These are phyloP conservation scores for Teratosphaeria destructans DNA, from an alignment of 2,329 filamentous ascomycete genomes.

Conservation along the genomic window DNA sequence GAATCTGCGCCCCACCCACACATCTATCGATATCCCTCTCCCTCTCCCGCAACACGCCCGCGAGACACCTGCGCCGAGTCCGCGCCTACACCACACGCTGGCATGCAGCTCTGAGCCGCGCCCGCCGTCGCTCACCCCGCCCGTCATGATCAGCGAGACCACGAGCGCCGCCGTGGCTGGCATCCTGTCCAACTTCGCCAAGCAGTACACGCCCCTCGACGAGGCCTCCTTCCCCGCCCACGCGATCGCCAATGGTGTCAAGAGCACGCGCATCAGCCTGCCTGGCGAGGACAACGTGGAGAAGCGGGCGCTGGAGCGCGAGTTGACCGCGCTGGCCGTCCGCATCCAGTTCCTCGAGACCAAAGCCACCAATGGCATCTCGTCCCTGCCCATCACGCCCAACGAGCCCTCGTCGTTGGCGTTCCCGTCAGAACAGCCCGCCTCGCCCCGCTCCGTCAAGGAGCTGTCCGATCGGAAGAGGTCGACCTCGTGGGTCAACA, in stretches of 20 bases:
- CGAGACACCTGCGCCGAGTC: not conserved
- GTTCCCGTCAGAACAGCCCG: slow-evolving; percentile 40
- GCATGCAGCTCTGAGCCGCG: not conserved
- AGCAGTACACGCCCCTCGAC: slow-evolving; percentile 33
- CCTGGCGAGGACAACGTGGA: slow-evolving; percentile 66
- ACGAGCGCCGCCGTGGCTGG: slow-evolving; percentile 25
- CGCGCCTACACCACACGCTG: not conserved
- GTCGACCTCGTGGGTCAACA: slow-evolving; percentile 38
- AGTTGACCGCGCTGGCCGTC: slow-evolving; percentile 67
- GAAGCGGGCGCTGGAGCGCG: slow-evolving; percentile 70
- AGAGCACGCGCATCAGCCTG: slow-evolving; percentile 50
- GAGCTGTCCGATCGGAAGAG: slow-evolving; percentile 17
- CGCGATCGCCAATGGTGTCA: slow-evolving; percentile 41
- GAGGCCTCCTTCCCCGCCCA: slow-evolving; percentile 36
- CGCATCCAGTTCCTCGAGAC: slow-evolving; percentile 76
- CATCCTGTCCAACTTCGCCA: slow-evolving; percentile 40
- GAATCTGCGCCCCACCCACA: not conserved
- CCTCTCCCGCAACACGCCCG: not conserved
- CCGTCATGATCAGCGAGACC: slow-evolving; percentile 14
- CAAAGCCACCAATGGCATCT: slow-evolving; percentile 46
- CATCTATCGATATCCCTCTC: not conserved
- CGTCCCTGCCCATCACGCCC: slow-evolving; percentile 63
- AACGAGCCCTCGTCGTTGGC: slow-evolving; percentile 51
- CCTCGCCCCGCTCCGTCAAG: slow-evolving; percentile 20
- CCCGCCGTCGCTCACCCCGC: not conserved